These are phyloP conservation scores for Pisolithus marmoratus DNA, from an alignment of 768 basidiomycete genomes.

Conservation along the genomic window DNA sequence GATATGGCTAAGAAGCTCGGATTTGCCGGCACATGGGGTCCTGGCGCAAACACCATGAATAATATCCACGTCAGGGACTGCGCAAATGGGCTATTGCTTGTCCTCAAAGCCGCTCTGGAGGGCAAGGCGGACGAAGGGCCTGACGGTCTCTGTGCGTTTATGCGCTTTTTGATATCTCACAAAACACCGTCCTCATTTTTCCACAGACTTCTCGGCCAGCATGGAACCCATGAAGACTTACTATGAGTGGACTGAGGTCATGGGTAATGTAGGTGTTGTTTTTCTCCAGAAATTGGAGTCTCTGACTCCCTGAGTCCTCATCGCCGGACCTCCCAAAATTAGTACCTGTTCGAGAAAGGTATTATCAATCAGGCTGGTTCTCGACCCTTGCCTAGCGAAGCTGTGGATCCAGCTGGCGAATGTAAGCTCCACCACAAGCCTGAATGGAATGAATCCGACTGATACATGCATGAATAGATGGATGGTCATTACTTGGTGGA, in stretches of 20 bases:
- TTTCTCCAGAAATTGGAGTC: not conserved
- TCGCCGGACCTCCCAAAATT: not conserved
- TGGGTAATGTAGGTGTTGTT: conserved; percentile 34
- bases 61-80: conserved; percentile 39
- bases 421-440: conserved; percentile 22
- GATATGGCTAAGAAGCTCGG: conserved; percentile 27
- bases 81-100: conserved; percentile 26
- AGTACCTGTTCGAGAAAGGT: conserved; percentile 32
- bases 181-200: not conserved
- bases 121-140: conserved; percentile 37
- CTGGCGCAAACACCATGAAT: conserved; percentile 32
- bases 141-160: conserved; percentile 35
- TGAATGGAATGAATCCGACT: not conserved
- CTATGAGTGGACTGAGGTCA: conserved; percentile 26
- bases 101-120: conserved; percentile 36
- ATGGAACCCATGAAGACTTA: conserved; percentile 25
- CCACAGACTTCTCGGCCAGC: conserved; percentile 31
- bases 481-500: conserved; percentile 37
- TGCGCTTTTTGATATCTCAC: not conserved
- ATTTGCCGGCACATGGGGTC: conserved; percentile 39
- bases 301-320: not conserved
- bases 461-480: conserved; percentile 18
- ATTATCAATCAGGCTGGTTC: conserved; percentile 28
- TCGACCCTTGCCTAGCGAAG: conserved; percentile 27
- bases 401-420: conserved; percentile 33